Percentiles rank a stretch among this genome's conserved stretches.
Conservation (phyloP, 176 grass and related monocot genomes). For the Pharus latifolius region DNA sequence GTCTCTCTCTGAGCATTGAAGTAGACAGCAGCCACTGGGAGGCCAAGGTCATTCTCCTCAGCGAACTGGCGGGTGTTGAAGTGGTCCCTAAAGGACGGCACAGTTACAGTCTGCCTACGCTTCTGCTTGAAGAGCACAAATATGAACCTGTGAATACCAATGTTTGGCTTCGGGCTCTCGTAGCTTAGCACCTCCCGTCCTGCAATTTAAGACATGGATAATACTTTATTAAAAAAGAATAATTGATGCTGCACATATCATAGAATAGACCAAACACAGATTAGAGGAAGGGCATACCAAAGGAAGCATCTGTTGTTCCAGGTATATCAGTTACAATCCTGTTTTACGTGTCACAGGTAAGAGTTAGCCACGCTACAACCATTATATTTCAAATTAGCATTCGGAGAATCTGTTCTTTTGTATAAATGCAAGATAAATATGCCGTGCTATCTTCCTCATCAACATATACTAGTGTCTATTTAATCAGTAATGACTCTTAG, state of each 20-base stretch:
- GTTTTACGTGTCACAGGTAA: constrained; percentile 20
- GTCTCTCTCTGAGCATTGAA: constrained; percentile 90
- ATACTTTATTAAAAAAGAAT: not conserved
- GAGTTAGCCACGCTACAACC: constrained; percentile 16
- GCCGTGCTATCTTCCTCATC: not conserved
- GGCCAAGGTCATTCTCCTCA: constrained; percentile 61
- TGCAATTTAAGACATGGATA: constrained; percentile 7
- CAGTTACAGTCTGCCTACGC: constrained; percentile 25
- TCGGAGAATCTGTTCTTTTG: not conserved
- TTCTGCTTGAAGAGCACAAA: constrained; percentile 95
- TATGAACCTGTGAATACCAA: constrained; percentile 92
- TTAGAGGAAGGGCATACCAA: constrained; percentile 44
- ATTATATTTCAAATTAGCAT: not conserved
- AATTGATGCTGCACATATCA: constrained; percentile 7
- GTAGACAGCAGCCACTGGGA: constrained; percentile 84
- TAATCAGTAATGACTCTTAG: not conserved
- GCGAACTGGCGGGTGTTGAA: constrained; percentile 82
- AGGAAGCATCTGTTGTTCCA: constrained; percentile 80
- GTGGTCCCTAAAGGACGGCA: constrained; percentile 39
- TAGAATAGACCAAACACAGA: not conserved
- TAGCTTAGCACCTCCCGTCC: constrained; percentile 64
- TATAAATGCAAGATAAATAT: not conserved
- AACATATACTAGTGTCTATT: constrained; percentile 14
- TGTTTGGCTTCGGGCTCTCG: constrained; percentile 72
- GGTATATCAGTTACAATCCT: constrained; percentile 97